Evolutionary conservation across 1,284 basidiomycete species (phyloP), one percentile per base, ranked within the genome.

Genomic region (Ustilago trichophora): DNA sequence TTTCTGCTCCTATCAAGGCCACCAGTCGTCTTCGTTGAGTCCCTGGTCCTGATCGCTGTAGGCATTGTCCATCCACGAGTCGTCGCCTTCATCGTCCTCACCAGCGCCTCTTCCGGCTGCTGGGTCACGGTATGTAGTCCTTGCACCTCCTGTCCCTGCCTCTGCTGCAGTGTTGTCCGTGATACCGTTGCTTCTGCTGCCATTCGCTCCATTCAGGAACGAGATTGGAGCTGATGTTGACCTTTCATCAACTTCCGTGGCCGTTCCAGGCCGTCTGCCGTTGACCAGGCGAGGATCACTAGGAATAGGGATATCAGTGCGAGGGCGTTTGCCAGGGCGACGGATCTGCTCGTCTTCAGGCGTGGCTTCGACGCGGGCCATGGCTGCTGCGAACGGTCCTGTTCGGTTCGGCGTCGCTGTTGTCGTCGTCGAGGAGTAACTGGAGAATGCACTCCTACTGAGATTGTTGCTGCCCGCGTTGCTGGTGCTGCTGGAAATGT

Each of bases 341-440:
- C 66, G 55, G 6, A 69, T 59, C 54, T 64, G 59, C 37, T 69
- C 66, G 41, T 70, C 67, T 21, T 65, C 67, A 4, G 59, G 55
- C 11, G 59, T 69, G 10, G 52, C 56, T 8, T 67, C 52, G 3
- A 43, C 52, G n/a, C 53, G 57, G 2, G 43, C 29, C 29, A 40
- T 42, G 5, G 47, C 51, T 31, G 43, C 38, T 24, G 51, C 51
- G 18, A 55, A 55, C 8, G 47, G 43, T 0, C 41, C 49, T 6
- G 26, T 36, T n/a, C 53, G 60, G n/a, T 37, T 36, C 11, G 62
- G 54, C 32, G 54, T 58, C 4, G 50, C n/a, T 27, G 12, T 42
- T n/a, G 9, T 37, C 37, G 29, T 38, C n/a, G n/a, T 18, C 15
- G 37, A 33, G 6, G 59, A 27, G 24, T 44, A 57, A 16, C 16